Base-by-base conservation (phyloP, 192 early-diverging fungal species). In the Podila minutissima region DNA sequence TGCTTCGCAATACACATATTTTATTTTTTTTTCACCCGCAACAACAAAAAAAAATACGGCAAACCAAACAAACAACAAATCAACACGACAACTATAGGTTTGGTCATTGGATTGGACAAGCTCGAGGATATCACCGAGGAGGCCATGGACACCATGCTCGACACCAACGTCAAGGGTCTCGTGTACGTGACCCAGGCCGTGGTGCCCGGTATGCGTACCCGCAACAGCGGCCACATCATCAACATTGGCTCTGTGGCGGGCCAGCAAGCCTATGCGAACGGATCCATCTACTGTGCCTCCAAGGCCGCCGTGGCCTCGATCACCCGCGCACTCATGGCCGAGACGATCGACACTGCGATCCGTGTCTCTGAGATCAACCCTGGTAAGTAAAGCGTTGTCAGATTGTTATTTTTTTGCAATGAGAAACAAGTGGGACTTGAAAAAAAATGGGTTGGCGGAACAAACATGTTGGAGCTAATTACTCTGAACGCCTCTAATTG, bases 101-200 rank as follows among this genome's bases (percentile, higher is more conserved):
- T 95, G 49, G 94, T 90, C 0, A 66, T 93, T 75, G 95, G 96
- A 29, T 64, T 93, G 48, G 93, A 95, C 59, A 84, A 86, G 9
- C 68, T 97, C 26, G 88, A 83, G 35, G 83, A 87, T 3, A 82
- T 93, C 15, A 69, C 86, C 10, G 83, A 83, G 32, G 88, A 91
- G 1, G 86, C 85, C 11, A 88, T 94, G 71, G 89, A 96, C 66
- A 83, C 88, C 35, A 92, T 95, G 86, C 69, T 98, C 46, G 93
- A 94, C 67, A 96, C 95, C 55, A 98, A 98, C 75, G 89, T 98
- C 72, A 97, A 96, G 84, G 97, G 97, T 0, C 83, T 97, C 1
- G 62, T 98, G 35, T 91, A 89, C 66, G 88, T 91, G 13, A 94
- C 93, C 10, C 91, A 95, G 64, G 96, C 94, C 8, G 88, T 96